Conservation (phyloP, 2,329 filamentous ascomycete species). For the Emergomyces pasteurianus region DNA sequence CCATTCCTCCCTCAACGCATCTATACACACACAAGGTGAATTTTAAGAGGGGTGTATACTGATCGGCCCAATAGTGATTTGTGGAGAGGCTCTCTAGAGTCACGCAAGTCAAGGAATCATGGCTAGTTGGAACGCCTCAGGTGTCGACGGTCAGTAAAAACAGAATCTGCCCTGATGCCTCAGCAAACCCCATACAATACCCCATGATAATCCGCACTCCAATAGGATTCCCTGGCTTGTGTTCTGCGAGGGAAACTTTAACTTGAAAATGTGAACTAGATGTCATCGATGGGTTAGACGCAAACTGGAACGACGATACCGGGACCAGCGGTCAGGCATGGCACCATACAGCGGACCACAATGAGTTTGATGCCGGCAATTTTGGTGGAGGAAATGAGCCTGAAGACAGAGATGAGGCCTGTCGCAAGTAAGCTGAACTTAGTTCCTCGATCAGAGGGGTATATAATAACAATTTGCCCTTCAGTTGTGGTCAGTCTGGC, state of each 20-base stretch:
- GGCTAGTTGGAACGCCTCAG: conserved; percentile 5
- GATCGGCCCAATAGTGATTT: not conserved
- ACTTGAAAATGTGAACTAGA: not conserved
- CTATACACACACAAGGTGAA: not conserved
- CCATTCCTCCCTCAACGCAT: not conserved
- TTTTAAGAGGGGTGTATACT: not conserved
- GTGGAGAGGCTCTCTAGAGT: not conserved
- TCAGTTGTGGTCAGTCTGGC: conserved; percentile 22
- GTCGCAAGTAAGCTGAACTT: conserved; percentile 25
- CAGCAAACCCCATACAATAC: not conserved
- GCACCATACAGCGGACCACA: not conserved
- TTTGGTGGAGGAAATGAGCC: conserved; percentile 1
- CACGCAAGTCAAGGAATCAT: not conserved
- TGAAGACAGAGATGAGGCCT: conserved; percentile 16
- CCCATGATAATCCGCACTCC: not conserved
- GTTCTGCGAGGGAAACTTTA: too few relatives aligned
- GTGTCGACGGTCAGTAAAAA: not conserved
- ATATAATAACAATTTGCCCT: conserved; percentile 3
- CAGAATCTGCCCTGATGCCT: not conserved
- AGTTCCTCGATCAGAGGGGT: not conserved
- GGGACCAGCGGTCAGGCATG: not conserved
- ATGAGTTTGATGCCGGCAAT: conserved; percentile 3
- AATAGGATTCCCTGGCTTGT: not conserved
- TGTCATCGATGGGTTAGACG: not conserved
- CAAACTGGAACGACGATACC: conserved; percentile 7